Evolutionary conservation across 2,329 filamentous ascomycete genomes (phyloP), one percentile per base, ranked within the genome.

Genomic region (Allantophomopsis cytisporea): DNA sequence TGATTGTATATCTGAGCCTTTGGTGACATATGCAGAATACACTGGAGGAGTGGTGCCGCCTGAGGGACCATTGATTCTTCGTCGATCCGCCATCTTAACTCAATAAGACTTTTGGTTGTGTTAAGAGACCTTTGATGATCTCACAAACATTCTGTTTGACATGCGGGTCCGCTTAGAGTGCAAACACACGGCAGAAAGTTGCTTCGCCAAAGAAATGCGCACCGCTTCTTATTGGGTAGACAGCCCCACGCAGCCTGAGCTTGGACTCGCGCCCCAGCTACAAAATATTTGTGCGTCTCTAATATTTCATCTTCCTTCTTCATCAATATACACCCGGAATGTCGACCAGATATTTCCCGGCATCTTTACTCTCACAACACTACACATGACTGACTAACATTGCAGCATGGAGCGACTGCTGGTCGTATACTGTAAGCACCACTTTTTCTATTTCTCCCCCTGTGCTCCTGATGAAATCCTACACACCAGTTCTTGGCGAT

Each of bases 21-120:
- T 28, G 3, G 11, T 28, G 23, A 28, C 23, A 28, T 65, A 63
- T 42, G 62, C 62, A 37, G 65, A 71, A 55, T 80, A 95, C 3
- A 86, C 63, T 1, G 87, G 85, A 13, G 86, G 73, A 28, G 71
- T 62, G 7, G 87, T 96, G 20, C 76, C 74, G 39, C 84, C 83
- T 32, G 77, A 68, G 6, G 91, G 91, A 5, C 86, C 86, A 61
- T 96, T 96, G 49, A 94, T 78, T 51, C 91, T 78, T 62, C 89
- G 80, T 59, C 88, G 76, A 59, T 98, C 91, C 41, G 81, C 68
- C 83, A 88, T 87, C 41, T 51, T 50, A 41, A 11, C 18, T 31
- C 11, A 37, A 28, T 28, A 8, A 8, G 10, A 28, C 10, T 28
- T 28, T 8, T 28, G 8, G 23, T 28, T 8, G 23, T 28, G 23